Percentiles rank a stretch among this genome's conserved stretches.
Evolutionary conservation across 768 basidiomycete genomes (phyloP).

Genomic region (Pulveroboletus sp.): DNA sequence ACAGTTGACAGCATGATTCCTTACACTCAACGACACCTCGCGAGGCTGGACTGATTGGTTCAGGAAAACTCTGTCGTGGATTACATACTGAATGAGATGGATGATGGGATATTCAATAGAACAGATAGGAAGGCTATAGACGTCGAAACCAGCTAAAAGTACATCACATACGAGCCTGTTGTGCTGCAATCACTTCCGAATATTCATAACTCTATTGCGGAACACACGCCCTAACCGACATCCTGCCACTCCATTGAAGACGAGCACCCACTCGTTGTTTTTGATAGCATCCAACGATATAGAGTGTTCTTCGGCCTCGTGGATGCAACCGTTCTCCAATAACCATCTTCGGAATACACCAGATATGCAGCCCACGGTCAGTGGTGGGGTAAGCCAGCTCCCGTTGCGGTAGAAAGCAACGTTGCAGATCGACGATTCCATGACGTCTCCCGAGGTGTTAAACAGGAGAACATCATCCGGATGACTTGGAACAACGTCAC

Average conservation of each 20-base stretch:
- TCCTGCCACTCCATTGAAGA: conserved; percentile 71
- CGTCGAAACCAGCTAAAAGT: conserved; percentile 25
- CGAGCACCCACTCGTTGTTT: conserved; percentile 59
- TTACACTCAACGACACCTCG: conserved; percentile 90
- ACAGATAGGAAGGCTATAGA: conserved; percentile 45
- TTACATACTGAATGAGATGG: conserved; percentile 84
- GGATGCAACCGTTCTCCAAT: conserved; percentile 52
- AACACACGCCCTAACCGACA: conserved; percentile 50
- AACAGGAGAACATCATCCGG: conserved; percentile 61
- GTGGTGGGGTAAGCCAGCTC: conserved; percentile 64
- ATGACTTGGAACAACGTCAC: conserved; percentile 8
- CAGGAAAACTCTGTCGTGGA: conserved; percentile 97
- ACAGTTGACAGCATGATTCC: conserved; percentile 84
- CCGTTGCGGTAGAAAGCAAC: conserved; percentile 57
- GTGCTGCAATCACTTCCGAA: too few species aligned
- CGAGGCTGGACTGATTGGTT: conserved; percentile 77
- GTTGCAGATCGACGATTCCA: conserved; percentile 69
- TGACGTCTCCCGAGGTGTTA: conserved; percentile 47
- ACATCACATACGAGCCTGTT: conserved; percentile 12
- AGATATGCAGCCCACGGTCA: conserved; percentile 61
- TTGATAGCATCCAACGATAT: conserved; percentile 42
- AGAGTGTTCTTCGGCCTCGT: conserved; percentile 43
- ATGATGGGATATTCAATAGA: conserved; percentile 63
- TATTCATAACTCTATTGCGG: too few species aligned
- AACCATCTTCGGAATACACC: conserved; percentile 71